Evolutionary conservation across 441 rosid species (phyloP), one percentile per base, ranked within the genome.

Genomic region (Sinapis alba): DNA sequence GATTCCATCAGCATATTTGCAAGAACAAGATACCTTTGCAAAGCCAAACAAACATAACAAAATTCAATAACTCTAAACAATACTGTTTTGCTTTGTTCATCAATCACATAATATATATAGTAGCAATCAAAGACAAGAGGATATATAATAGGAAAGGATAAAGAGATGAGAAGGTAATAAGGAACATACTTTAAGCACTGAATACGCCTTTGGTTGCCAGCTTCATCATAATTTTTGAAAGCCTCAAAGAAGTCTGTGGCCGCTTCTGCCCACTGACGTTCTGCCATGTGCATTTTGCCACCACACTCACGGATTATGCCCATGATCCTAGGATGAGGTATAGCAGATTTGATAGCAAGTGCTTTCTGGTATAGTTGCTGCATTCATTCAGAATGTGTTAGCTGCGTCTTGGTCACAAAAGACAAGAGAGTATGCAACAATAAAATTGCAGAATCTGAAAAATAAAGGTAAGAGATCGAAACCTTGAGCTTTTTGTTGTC

Each of bases 241-340:
- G 99, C 98, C 85, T 94, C 99, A 84, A 96, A 93, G 86, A 96
- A 96, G 81, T 96, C 99, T 3, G 99, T 96, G n/a, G 98, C 98
- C 0, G 98, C 99, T 51, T 96, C 99, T 65, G 90, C 95, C 99
- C 99, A 96, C 72, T 90, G 97, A 74, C 98, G 97, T 82, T 96
- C 98, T 36, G 98, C 97, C 99, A 92, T 96, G 84, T 94, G 98
- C 99, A 96, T 96, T 84, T 96, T 96, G 5, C 99, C 99, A 68
- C 99, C 99, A 85, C 99, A 96, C 81, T 96, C 99, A 34, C 98
- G 89, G 73, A 96, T 94, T 79, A 96, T 94, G 34, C 99, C 99
- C 98, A 96, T 93, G 76, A 96, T 96, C 85, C 99, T 89, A 67
- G 99, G 99, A 89, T 96, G 99, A 10, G 99, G 98, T 85, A 96